Base-by-base conservation (phyloP, 352 stramenopile genomes). In the Globisporangium yorkense region DNA sequence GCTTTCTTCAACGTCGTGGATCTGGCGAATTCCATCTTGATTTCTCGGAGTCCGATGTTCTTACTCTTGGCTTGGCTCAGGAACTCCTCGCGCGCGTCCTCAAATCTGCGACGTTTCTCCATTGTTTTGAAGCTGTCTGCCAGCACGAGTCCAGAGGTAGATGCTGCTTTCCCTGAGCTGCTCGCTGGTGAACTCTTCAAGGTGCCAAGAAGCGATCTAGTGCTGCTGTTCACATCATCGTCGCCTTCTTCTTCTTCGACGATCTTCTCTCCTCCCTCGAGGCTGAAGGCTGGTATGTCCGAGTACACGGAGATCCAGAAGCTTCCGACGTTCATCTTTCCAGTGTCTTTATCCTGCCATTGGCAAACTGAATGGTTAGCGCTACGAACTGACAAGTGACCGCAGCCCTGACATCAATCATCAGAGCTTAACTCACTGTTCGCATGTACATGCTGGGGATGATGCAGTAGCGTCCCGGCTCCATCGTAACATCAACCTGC, bases 361-460 rank as follows among this genome's bases (percentile, higher is more conserved):
- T 39, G 4, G 18, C 21, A 52, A 35, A 35, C 27, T 1, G 24
- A 41, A 15, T 24, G 7, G 10, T 21, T 18, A 21, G 5, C 18
- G 20, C 0, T 18, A 50, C 52, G 12, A 43, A 12, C 13, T 8
- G 6, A n/a, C 33, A 37, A 18, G 1, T 31, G 10, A 52, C 10
- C 53, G 33, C 8, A 40, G 35, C 16, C 37, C 5, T 57, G 40
- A 3, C 12, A 51, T 5, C 24, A 27, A 27, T 27, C 24, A 1
- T 1, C 24, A 62, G 21, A 3, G 27, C 31, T 44, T 37, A 18
- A 67, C 70, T 6, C 73, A 94, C 84, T 67, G 77, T 89, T 57
- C 83, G 73, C 79, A 92, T 91, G 58, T 92, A 94, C 83, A 94
- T 89, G 62, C 85, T 94, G 0, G 85, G 80, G 33, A 94, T 71